Conservation (phyloP, 2,329 filamentous ascomycete genomes). For the Botrytis tulipae region DNA sequence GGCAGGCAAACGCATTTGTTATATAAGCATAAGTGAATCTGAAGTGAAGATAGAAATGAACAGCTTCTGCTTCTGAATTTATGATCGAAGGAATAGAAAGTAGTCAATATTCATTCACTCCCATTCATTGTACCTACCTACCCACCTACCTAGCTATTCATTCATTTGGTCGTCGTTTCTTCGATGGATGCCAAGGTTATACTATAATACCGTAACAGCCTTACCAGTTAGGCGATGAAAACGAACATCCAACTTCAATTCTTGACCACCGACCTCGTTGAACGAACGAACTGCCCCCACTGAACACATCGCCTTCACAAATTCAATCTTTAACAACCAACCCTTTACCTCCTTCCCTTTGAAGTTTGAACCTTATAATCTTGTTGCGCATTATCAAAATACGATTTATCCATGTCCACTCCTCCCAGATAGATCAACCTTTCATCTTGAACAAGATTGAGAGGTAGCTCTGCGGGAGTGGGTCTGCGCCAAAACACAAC, state of each 20-base stretch:
- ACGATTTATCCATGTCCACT: slow-evolving; percentile 33
- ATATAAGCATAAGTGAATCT: not conserved
- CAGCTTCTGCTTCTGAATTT: not conserved
- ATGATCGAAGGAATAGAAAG: not conserved
- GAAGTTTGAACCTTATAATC: slow-evolving; percentile 1
- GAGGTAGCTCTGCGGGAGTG: slow-evolving; percentile 40
- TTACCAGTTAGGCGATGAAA: slow-evolving; percentile 1
- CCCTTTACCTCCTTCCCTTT: not conserved
- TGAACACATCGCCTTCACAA: slow-evolving; percentile 16
- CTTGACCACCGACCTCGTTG: not conserved
- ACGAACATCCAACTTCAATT: slow-evolving; percentile 15
- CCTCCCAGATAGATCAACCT: slow-evolving; percentile 37
- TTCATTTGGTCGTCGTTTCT: not conserved
- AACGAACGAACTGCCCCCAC: slow-evolving; percentile 8
- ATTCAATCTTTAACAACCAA: slow-evolving; percentile 10
- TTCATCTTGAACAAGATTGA: slow-evolving; percentile 38
- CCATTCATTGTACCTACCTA: not conserved
- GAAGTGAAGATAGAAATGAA: not conserved
- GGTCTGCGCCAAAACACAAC: slow-evolving; percentile 38
- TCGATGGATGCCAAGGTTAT: not conserved
- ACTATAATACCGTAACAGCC: not conserved
- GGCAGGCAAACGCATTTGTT: not conserved
- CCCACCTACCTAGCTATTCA: not conserved
- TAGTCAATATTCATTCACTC: not conserved
- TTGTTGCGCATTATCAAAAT: slow-evolving; percentile 9